phyloP scores from a whole-genome alignment of 306 rosid species.

The Trichosanthes truncata region DNA sequence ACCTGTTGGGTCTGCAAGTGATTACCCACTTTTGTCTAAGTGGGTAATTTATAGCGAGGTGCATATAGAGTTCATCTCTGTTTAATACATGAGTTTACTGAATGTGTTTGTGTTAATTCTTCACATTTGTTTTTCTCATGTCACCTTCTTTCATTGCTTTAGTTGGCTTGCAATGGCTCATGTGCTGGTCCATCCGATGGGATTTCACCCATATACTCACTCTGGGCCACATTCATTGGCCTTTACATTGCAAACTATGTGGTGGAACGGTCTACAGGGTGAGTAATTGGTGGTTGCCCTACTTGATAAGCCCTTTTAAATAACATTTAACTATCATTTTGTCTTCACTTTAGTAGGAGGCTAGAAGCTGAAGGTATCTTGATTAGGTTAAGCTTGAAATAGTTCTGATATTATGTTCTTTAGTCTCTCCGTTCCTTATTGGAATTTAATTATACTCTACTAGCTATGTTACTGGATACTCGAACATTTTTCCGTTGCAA shows the following conservation, averaged over 20 bases:
- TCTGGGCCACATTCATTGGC: constrained; percentile 98
- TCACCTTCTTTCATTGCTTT: constrained; percentile 16
- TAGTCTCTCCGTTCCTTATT: not conserved
- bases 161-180: constrained; percentile 92
- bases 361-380: not conserved
- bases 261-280: constrained; percentile 97
- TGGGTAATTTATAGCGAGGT: constrained; percentile 99
- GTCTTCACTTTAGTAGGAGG: not conserved
- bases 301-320: not conserved
- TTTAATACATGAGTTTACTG: constrained; percentile 3
- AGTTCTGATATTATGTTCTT: not conserved
- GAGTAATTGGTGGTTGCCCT: constrained; percentile 21
- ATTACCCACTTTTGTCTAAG: constrained; percentile 90
- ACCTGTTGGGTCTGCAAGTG: constrained; percentile 97
- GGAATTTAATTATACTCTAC: not conserved
- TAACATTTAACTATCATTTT: not conserved
- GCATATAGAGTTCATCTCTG: constrained; percentile 12
- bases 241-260: constrained; percentile 95
- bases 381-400: not conserved
- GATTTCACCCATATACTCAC: constrained; percentile 88
- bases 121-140: constrained; percentile 10
- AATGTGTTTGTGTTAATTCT: constrained; percentile 1
- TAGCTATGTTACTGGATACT: not conserved
- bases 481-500: not conserved
- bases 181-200: constrained; percentile 75